phyloP scores from a whole-genome alignment of 495 filamentous ascomycete genomes.

The Hypoxylon crocopeplum region DNA sequence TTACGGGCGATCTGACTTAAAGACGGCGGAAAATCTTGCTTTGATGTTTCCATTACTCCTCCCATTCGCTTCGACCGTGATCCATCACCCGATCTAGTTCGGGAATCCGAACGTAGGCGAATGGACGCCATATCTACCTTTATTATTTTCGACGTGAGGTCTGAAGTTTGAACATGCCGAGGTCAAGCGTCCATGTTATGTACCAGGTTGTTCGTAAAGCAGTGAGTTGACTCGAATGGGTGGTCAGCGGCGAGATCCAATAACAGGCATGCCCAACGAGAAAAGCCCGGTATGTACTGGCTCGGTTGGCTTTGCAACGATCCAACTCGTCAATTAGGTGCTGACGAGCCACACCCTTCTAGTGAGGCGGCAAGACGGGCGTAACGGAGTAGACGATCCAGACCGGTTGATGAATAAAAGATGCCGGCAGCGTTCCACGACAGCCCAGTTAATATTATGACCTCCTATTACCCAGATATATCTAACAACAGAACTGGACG shows the following conservation, averaged over 20 bases:
- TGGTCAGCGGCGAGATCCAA: slow-evolving; percentile 26
- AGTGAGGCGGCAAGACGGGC: slow-evolving; percentile 16
- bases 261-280: background rate
- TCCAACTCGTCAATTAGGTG: slow-evolving; percentile 29
- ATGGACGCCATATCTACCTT: slow-evolving; percentile 33
- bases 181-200: slow-evolving; percentile 28
- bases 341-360: slow-evolving; percentile 27
- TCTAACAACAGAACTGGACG: slow-evolving; percentile 5
- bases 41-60: slow-evolving; percentile 25
- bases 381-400: slow-evolving; percentile 9
- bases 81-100: slow-evolving; percentile 22
- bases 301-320: slow-evolving; percentile 19
- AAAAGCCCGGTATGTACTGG: slow-evolving; percentile 13
- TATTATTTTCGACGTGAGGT: slow-evolving; percentile 11
- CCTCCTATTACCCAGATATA: slow-evolving; percentile 12
- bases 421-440: slow-evolving; percentile 17
- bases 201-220: slow-evolving; percentile 2
- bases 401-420: slow-evolving; percentile 12
- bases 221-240: slow-evolving; percentile 4
- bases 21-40: slow-evolving; percentile 18
- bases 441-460: slow-evolving; percentile 16
- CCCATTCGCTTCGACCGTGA: slow-evolving; percentile 24
- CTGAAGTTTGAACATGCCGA: slow-evolving; percentile 14
- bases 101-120: slow-evolving; percentile 21
- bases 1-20: slow-evolving; percentile 33